phyloP scores from a whole-genome alignment of 169 alveolate genomes.

The Plasmodium vivax region DNA sequence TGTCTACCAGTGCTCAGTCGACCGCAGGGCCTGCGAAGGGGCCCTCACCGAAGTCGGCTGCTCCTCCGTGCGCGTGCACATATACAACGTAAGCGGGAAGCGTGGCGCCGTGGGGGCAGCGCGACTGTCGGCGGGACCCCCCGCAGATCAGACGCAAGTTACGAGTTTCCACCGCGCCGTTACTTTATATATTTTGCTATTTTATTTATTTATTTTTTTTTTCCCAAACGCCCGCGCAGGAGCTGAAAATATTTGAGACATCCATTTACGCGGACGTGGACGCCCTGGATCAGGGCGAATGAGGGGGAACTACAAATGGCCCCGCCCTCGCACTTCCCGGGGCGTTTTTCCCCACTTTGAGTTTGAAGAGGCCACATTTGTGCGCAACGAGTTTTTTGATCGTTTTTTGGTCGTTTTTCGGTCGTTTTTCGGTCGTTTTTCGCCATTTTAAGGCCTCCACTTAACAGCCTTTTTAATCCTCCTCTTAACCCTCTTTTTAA shows the following conservation, averaged over 20 bases:
- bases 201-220: neutral
- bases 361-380: neutral
- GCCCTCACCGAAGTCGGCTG: slow-evolving; percentile 37
- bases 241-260: slow-evolving; percentile 64
- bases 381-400: neutral
- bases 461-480: neutral
- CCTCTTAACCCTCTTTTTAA: neutral
- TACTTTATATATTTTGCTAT: neutral
- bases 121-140: neutral
- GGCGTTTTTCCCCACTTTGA: neutral
- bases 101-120: neutral
- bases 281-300: slow-evolving; percentile 10
- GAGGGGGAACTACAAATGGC: neutral
- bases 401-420: too few relatives aligned
- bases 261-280: slow-evolving; percentile 52
- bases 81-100: slow-evolving; percentile 46
- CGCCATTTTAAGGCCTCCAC: too few relatives aligned
- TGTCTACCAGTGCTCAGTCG: slow-evolving; percentile 63
- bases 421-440: too few relatives aligned
- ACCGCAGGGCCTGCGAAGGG: slow-evolving; percentile 43
- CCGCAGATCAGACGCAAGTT: neutral
- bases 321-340: neutral
- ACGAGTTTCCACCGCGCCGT: neutral
- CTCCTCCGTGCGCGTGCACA: slow-evolving; percentile 58
- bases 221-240: neutral